Evolutionary conservation across 352 stramenopile species (phyloP), one percentile per base, ranked within the genome.

Genomic region (Stramenopiles sp.): DNA sequence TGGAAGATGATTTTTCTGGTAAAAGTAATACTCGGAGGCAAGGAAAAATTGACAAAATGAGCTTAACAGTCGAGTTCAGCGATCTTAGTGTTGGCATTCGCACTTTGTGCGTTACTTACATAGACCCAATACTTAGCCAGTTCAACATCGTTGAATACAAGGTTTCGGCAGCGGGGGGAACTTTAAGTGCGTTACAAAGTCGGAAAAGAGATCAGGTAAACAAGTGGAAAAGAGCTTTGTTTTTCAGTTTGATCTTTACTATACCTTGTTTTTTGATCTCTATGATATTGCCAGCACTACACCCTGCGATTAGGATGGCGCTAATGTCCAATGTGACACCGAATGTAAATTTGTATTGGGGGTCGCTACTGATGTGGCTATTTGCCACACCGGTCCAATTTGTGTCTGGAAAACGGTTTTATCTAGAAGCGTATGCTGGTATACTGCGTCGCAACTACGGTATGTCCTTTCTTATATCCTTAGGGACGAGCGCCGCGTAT

Each of bases 391-490:
- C 95, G 0, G 94, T 99, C 32, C 94, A 98, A 85, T 98, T 99
- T 84, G 91, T 92, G 81, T 92, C 90, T 55, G 95, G 91, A 0
- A 88, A 88, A 30, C 89, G 90, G 71, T 99, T 98, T 84, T 97
- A 98, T 85, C 83, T 93, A 7, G 92, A 96, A 83, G 91, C 95
- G 7, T 97, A 91, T 85, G 93, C 97, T 81, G 92, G 90, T 0
- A 83, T 98, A 30, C 88, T 91, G 83, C 92, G 95, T 80, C 87
- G 92, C 32, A 87, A 91, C 75, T 86, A 97, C 4, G 94, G 94
- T 31, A 99, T 99, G 96, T 94, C 95, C 76, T 97, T 98, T 81
- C 86, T 99, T 25, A 93, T 99, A 14, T 95, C 92, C 0, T 92
- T 98, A 87, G 95, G 96, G 32, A 97, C 95, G 27, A 97, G 94